These are phyloP conservation scores for Delonix regia DNA, from an alignment of 306 rosid genomes.

Conservation along the genomic window DNA sequence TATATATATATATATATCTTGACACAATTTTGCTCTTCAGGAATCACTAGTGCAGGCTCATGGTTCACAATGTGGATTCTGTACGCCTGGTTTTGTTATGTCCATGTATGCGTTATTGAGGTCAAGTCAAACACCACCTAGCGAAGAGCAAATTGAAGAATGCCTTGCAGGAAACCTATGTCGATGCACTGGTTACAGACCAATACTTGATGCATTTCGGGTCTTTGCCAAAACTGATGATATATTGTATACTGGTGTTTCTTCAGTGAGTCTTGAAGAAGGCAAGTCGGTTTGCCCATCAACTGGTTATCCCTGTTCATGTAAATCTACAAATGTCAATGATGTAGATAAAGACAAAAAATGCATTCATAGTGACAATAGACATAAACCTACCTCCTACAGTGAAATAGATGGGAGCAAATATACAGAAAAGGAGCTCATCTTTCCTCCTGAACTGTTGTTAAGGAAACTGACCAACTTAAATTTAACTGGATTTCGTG, in stretches of 20 bases:
- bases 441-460: constrained; percentile 86
- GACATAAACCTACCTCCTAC: constrained; percentile 55
- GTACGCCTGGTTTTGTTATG: constrained; percentile 96
- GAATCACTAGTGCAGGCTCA: constrained; percentile 86
- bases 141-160: constrained; percentile 86
- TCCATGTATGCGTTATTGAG: constrained; percentile 86
- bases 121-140: constrained; percentile 79
- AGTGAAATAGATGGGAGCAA: constrained; percentile 83
- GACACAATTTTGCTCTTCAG: constrained; percentile 56
- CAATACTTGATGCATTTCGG: constrained; percentile 89
- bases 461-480: constrained; percentile 57
- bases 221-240: constrained; percentile 84
- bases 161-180: constrained; percentile 94
- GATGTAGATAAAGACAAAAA: constrained; percentile 36
- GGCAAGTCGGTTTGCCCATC: constrained; percentile 80
- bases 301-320: constrained; percentile 87
- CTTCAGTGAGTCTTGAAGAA: constrained; percentile 54
- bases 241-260: constrained; percentile 57
- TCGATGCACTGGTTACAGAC: constrained; percentile 97
- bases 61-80: constrained; percentile 98
- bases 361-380: constrained; percentile 42
- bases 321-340: constrained; percentile 53
- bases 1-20: no score
- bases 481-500: constrained; percentile 74
- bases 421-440: constrained; percentile 82